phyloP scores from a whole-genome alignment of 805 yeast species.

The Teunomyces atbi region DNA sequence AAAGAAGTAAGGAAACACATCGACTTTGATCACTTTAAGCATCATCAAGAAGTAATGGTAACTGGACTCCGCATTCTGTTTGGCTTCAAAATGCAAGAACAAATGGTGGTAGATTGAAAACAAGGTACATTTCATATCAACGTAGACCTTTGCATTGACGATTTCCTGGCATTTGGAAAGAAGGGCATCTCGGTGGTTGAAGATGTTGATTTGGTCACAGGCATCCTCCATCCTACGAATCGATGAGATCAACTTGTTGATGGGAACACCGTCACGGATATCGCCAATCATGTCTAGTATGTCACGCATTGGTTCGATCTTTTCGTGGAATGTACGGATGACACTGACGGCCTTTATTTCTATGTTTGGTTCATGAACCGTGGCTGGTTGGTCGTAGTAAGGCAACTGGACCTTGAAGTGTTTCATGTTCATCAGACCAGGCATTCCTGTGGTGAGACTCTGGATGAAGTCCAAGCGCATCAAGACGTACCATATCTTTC shows the following conservation, averaged over 20 bases:
- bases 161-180: slow-evolving; percentile 7
- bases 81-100: slow-evolving; percentile 11
- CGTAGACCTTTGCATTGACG: slow-evolving; percentile 10
- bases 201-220: slow-evolving; percentile 7
- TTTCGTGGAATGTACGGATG: slow-evolving; percentile 5
- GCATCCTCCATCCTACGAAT: slow-evolving; percentile 9
- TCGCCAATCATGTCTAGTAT: slow-evolving; percentile 14
- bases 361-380: slow-evolving; percentile 1
- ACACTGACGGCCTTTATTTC: not conserved
- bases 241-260: slow-evolving; percentile 10
- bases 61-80: slow-evolving; percentile 8
- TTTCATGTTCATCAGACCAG: slow-evolving; percentile 8
- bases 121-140: slow-evolving; percentile 12
- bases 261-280: slow-evolving; percentile 13
- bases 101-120: slow-evolving; percentile 11
- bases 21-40: slow-evolving; percentile 8
- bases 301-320: slow-evolving; percentile 8
- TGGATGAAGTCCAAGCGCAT: slow-evolving; percentile 18
- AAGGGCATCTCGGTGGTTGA: slow-evolving; percentile 3
- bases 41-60: slow-evolving; percentile 10
- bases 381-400: slow-evolving; percentile 4
- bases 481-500: slow-evolving; percentile 59
- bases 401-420: slow-evolving; percentile 16
- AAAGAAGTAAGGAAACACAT: slow-evolving; percentile 12
- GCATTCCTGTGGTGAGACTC: slow-evolving; percentile 17